These are phyloP conservation scores for Parachaetomium inaequale DNA, from an alignment of 495 filamentous ascomycete species.

Conservation along the genomic window DNA sequence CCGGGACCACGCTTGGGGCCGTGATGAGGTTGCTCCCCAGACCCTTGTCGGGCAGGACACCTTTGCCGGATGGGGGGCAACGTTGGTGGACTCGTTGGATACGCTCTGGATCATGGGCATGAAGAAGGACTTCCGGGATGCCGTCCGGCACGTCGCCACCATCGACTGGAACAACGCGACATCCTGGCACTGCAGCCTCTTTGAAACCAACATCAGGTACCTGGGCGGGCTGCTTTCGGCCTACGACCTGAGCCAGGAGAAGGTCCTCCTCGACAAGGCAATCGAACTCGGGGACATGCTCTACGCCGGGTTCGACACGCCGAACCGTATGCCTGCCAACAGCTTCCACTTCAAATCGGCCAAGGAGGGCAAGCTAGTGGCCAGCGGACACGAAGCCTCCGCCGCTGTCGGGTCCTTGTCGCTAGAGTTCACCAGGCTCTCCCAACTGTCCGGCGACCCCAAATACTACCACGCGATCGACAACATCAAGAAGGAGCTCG, in stretches of 20 bases:
- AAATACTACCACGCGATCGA: conserved; percentile 85
- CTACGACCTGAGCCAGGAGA: conserved; percentile 63
- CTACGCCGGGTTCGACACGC: conserved; percentile 83
- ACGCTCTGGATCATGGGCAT: conserved; percentile 89
- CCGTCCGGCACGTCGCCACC: conserved; percentile 60
- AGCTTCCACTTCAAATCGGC: conserved; percentile 54
- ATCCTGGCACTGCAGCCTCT: conserved; percentile 54
- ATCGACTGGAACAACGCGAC: conserved; percentile 80
- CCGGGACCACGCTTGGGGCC: conserved; percentile 66
- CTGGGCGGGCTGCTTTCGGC: conserved; percentile 75
- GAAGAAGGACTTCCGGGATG: conserved; percentile 73
- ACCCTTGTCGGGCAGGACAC: conserved; percentile 55
- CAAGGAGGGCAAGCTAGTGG: conserved; percentile 59
- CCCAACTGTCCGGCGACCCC: conserved; percentile 73
- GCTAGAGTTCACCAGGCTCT: conserved; percentile 80
- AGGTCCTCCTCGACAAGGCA: conserved; percentile 69
- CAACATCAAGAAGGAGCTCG: conserved; percentile 69
- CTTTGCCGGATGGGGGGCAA: conserved; percentile 85
- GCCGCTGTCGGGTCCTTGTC: conserved; percentile 76
- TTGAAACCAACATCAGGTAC: conserved; percentile 78
- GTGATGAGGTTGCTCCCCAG: conserved; percentile 69
- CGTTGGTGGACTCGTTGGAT: conserved; percentile 79
- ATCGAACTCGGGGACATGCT: conserved; percentile 78
- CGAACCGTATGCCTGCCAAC: conserved; percentile 79
- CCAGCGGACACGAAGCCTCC: conserved; percentile 31